A percentile compares a stretch with the other conserved stretches of the same genome.
These are phyloP conservation scores for Cladorrhinum sp. DNA, from an alignment of 2,329 filamentous ascomycete genomes.

Conservation along the genomic window DNA sequence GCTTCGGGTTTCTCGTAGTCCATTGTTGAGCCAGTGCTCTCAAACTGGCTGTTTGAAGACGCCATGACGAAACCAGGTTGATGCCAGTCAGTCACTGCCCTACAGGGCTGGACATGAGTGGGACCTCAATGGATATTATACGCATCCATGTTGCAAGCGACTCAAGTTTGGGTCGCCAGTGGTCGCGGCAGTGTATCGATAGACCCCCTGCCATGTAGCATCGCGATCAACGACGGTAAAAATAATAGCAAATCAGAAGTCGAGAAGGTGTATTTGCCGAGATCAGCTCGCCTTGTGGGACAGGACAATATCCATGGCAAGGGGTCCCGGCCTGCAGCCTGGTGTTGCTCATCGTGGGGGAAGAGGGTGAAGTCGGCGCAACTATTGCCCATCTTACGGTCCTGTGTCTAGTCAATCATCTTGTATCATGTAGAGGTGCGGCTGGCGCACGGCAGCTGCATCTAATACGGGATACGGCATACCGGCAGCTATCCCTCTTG, in stretches of 20 bases:
- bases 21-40: constrained; percentile 1
- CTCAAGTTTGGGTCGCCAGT: background rate
- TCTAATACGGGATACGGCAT: constrained; percentile 7
- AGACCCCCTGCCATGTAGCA: background rate
- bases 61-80: background rate
- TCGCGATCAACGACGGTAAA: constrained; percentile 11
- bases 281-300: constrained; percentile 7
- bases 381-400: background rate
- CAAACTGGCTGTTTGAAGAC: background rate
- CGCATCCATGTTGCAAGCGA: background rate
- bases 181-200: background rate
- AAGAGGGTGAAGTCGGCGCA: background rate
- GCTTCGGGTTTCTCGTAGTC: constrained; percentile 25
- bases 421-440: constrained; percentile 2
- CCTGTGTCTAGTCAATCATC: background rate
- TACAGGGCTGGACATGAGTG: background rate
- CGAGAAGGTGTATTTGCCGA: background rate
- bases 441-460: background rate
- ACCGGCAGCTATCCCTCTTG: background rate
- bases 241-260: constrained; percentile 17
- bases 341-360: background rate
- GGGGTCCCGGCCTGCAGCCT: background rate
- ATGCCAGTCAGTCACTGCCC: background rate
- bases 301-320: background rate
- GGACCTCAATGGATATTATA: constrained; percentile 5